Evolutionary conservation across 176 grass and related monocot genomes (phyloP), one percentile per base, ranked within the genome.

Genomic region (Chrysopogon serrulatus): DNA sequence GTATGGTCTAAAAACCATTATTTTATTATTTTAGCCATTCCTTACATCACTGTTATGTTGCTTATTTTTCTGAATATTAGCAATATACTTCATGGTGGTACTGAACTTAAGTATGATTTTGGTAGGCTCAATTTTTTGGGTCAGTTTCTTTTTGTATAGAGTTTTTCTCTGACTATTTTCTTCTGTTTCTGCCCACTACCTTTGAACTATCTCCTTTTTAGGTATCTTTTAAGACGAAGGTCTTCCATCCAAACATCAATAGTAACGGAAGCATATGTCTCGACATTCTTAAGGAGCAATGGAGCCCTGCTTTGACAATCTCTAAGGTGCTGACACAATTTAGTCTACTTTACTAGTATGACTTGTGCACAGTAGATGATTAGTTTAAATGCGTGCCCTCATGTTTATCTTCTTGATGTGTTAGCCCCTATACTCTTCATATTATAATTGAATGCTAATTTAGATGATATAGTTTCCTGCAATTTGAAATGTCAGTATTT

Each of bases 241-340:
- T 90, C 66, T 90, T 90, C 74, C 88, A 90, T 73, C 88, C 88
- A 6, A 90, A 90, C 45, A 90, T 90, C 79, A 90, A 90, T 79
- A 90, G 88, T 79, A 90, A 90, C 61, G 88, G 88, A 74, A 90
- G 88, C 74, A 90, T 86, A 82, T 90, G 88, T 48, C 88, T 90
- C 0, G 88, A 90, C 40, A 90, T 90, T 83, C 88, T 90, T 56
- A 90, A 90, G 68, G 88, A 90, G 79, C 88, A 90, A 27, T 90
- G 88, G 88, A 90, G 88, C 67, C 88, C 88, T 79, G 88, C 88
- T 83, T 83, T 90, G 88, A 86, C 88, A 61, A 90, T 90, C 36
- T 90, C 88, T 60, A 90, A 90, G 88, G 88, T 90, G 27, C 54
- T 77, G 28, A 13, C 19, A 19, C 6, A 66, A 44, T 61, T 62